Evolutionary conservation across 1,284 basidiomycete species (phyloP).

Genomic region (Cerioporus squamosus): DNA sequence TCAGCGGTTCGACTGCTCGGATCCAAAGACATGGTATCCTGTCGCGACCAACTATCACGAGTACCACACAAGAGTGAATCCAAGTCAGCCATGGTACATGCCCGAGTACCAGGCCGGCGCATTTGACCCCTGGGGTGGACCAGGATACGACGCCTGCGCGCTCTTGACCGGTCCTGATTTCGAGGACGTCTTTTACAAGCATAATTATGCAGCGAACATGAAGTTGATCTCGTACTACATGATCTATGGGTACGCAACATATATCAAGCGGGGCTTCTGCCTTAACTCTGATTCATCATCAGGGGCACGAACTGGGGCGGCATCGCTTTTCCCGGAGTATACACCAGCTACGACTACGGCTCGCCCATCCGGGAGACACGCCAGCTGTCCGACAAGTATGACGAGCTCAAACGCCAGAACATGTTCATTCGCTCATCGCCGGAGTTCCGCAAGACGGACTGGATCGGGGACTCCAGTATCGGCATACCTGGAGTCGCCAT

Average conservation of each 20-base stretch:
- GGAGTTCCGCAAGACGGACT: constrained; percentile 78
- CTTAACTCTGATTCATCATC: too few species aligned
- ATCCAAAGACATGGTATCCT: constrained; percentile 61
- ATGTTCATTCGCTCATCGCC: constrained; percentile 77
- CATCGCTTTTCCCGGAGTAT: constrained; percentile 69
- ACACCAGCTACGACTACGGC: constrained; percentile 72
- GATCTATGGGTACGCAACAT: constrained; percentile 71
- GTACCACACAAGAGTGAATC: constrained; percentile 61
- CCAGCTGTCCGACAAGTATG: constrained; percentile 66
- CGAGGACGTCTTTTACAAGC: constrained; percentile 74
- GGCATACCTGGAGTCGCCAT: constrained; percentile 49
- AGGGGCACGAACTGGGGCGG: constrained; percentile 84
- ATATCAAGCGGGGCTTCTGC: too few species aligned
- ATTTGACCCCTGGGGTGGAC: constrained; percentile 77
- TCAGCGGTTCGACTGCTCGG: constrained; percentile 75
- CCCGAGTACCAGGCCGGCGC: constrained; percentile 64
- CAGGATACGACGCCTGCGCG: constrained; percentile 56
- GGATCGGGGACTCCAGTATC: constrained; percentile 66
- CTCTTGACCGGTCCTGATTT: constrained; percentile 72
- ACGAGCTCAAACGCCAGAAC: constrained; percentile 76
- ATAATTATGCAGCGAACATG: constrained; percentile 78
- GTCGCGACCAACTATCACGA: constrained; percentile 59
- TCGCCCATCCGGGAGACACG: constrained; percentile 70
- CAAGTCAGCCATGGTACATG: constrained; percentile 66
- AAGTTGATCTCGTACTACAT: constrained; percentile 83